phyloP scores from a whole-genome alignment of 805 yeast species.

The Pichia membranifaciens region DNA sequence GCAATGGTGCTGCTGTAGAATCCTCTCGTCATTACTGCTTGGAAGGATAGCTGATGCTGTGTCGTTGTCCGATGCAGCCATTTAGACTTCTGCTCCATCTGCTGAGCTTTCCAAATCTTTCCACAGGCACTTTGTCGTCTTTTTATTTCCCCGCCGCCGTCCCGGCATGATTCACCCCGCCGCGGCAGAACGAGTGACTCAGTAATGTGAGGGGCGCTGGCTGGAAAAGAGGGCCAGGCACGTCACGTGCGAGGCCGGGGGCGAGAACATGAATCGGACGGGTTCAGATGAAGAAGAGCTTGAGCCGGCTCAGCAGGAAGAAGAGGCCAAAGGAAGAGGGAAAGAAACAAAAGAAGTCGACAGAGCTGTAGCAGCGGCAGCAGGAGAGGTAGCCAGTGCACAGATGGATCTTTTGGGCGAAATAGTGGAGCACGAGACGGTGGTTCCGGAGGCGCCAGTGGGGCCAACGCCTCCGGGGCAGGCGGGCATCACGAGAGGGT shows the following conservation, averaged over 20 bases:
- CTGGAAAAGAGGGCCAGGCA: too few relatives aligned
- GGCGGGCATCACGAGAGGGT: constrained; percentile 3
- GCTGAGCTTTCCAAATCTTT: too few relatives aligned
- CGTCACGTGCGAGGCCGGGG: too few relatives aligned
- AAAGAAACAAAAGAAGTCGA: not conserved
- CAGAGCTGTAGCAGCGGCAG: too few relatives aligned
- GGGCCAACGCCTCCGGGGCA: not conserved
- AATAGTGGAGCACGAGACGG: constrained; percentile 54
- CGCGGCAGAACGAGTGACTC: too few relatives aligned
- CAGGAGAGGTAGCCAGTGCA: too few relatives aligned
- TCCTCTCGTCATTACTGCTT: constrained; percentile 17
- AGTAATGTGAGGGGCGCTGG: too few relatives aligned
- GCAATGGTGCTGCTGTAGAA: constrained; percentile 37
- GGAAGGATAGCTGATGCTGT: not conserved
- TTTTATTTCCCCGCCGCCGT: too few relatives aligned
- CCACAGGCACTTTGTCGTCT: too few relatives aligned
- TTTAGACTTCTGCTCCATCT: too few relatives aligned
- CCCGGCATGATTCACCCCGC: too few relatives aligned
- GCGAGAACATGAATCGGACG: not conserved
- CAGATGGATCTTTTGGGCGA: constrained; percentile 67
- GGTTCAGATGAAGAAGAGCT: not conserved
- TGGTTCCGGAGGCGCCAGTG: constrained; percentile 17
- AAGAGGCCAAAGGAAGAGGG: not conserved
- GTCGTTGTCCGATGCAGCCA: not conserved
- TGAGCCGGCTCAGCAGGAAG: not conserved